Percentiles rank a stretch among this genome's conserved stretches.
Evolutionary conservation across 23 red algal species (phyloP).

Genomic region (Agarophyton chilense): DNA sequence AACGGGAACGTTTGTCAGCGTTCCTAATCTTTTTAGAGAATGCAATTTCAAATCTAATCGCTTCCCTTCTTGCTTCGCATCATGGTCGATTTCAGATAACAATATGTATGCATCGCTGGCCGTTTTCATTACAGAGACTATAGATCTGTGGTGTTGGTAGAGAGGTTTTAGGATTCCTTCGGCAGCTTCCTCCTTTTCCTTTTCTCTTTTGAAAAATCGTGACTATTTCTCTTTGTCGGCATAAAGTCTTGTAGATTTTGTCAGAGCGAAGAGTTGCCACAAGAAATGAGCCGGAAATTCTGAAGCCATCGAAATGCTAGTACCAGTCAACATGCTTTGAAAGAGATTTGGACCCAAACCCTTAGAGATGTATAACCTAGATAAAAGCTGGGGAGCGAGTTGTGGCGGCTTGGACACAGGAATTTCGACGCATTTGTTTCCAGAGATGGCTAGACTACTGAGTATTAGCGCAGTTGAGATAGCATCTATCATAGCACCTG

Average conservation of each 20-base stretch:
- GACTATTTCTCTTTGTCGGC: constrained; percentile 33
- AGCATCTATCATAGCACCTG: constrained; percentile 41
- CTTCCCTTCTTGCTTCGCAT: neutral
- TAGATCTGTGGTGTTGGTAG: neutral
- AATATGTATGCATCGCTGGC: constrained; percentile 54
- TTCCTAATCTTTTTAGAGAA: constrained; percentile 12
- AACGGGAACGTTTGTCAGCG: constrained; percentile 61
- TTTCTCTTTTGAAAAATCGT: constrained; percentile 41
- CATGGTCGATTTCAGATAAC: constrained; percentile 59
- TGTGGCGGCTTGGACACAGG: constrained; percentile 52
- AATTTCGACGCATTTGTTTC: constrained; percentile 23
- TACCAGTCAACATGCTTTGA: constrained; percentile 32
- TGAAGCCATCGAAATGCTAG: constrained; percentile 27
- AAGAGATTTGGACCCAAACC: constrained; percentile 21
- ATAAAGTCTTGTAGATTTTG: constrained; percentile 60
- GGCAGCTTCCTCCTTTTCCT: constrained; percentile 65
- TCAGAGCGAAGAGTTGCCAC: constrained; percentile 73
- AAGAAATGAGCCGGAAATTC: constrained; percentile 65
- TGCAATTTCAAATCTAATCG: constrained; percentile 25
- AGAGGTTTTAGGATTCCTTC: constrained; percentile 37
- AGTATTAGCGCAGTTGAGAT: constrained; percentile 31
- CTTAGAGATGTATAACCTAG: constrained; percentile 15
- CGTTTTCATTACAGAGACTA: constrained; percentile 38
- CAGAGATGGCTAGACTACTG: neutral
- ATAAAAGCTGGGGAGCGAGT: constrained; percentile 62